These are phyloP conservation scores for Hydnomerulius pinastri DNA, from an alignment of 768 basidiomycete genomes.

Conservation along the genomic window DNA sequence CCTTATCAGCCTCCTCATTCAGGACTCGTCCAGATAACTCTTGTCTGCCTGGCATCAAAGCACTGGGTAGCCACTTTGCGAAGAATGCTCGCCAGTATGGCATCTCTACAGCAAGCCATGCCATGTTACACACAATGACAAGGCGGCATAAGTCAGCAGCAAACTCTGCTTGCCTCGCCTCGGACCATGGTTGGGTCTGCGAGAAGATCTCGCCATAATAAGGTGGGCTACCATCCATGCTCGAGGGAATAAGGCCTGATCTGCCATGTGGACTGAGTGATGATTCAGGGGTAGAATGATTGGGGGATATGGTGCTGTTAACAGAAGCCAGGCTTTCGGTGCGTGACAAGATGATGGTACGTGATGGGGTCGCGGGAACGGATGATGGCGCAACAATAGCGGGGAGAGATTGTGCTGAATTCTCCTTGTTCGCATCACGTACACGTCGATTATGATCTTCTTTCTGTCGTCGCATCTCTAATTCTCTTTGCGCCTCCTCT, in stretches of 20 bases:
- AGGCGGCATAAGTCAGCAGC: background rate
- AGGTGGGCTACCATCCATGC: background rate
- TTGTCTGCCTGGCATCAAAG: background rate
- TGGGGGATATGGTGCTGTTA: too few species aligned
- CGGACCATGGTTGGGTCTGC: background rate
- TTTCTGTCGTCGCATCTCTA: too few species aligned
- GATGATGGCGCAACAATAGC: background rate
- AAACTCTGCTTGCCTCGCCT: background rate
- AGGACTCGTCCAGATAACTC: background rate
- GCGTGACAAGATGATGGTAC: background rate
- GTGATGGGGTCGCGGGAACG: background rate
- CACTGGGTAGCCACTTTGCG: background rate
- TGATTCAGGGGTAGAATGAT: background rate
- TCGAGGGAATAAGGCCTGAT: too few species aligned
- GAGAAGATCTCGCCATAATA: constrained; percentile 1
- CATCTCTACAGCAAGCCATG: background rate
- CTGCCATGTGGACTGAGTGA: too few species aligned
- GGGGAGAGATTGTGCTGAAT: background rate
- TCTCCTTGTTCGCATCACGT: background rate
- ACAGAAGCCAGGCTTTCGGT: background rate
- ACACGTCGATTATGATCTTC: background rate
- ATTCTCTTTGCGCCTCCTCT: background rate
- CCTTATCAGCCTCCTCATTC: background rate
- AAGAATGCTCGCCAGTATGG: background rate
- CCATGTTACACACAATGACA: background rate